Evolutionary conservation across 148 eudicot species (phyloP).

Genomic region (Cornus controversa): DNA sequence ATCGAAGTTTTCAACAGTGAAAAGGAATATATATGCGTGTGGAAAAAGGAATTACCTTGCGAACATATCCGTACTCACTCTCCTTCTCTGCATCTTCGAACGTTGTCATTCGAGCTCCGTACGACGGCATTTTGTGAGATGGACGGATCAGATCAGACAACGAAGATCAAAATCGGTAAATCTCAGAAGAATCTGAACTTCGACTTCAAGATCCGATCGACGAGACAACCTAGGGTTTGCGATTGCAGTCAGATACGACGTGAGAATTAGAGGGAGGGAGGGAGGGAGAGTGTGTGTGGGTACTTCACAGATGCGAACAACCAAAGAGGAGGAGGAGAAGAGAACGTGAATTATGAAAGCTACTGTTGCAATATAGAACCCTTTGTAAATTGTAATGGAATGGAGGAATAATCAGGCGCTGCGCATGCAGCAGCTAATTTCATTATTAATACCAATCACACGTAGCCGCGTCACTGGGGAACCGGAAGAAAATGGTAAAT

Average conservation of each 20-base stretch:
- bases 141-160: slow-evolving; percentile 13
- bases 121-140: slow-evolving; percentile 43
- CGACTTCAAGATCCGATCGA: slow-evolving; percentile 1
- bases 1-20: not conserved
- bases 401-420: not conserved
- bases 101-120: slow-evolving; percentile 84
- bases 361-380: not conserved
- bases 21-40: not conserved
- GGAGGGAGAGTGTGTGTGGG: not conserved
- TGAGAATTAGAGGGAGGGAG: not conserved
- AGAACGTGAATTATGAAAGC: slow-evolving; percentile 9
- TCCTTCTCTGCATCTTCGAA: slow-evolving; percentile 98
- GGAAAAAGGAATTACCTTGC: slow-evolving; percentile 52
- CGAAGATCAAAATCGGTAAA: not conserved
- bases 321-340: not conserved
- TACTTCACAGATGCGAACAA: slow-evolving; percentile 1
- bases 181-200: not conserved
- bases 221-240: not conserved
- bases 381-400: too few species aligned
- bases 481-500: too few species aligned
- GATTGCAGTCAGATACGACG: not conserved
- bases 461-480: not conserved
- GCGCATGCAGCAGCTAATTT: not conserved
- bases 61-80: slow-evolving; percentile 98
- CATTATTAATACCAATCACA: not conserved